A percentile compares a stretch with the other conserved stretches of the same genome.
phyloP scores from a whole-genome alignment of 148 eudicot genomes.

The Drosera capensis region DNA sequence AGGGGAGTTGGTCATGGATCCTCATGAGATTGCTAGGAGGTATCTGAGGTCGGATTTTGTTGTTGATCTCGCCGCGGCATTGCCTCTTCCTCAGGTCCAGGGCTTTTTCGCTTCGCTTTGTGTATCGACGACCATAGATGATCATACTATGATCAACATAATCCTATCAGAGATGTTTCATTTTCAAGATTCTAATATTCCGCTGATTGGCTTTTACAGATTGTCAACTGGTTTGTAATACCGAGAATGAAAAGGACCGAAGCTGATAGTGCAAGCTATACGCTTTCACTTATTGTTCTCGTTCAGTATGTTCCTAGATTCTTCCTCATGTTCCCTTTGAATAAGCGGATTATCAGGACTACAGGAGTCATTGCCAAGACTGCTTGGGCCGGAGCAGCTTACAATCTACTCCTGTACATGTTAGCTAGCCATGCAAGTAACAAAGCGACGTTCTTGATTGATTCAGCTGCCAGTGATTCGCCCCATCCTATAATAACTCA shows the following conservation, averaged over 20 bases:
- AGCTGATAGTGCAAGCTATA: slow-evolving; percentile 50
- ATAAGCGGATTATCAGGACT: slow-evolving; percentile 56
- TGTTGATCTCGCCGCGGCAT: too few species aligned
- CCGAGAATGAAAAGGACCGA: slow-evolving; percentile 32
- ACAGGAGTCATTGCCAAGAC: slow-evolving; percentile 82
- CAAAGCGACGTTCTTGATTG: background rate
- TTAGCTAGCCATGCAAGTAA: slow-evolving; percentile 84
- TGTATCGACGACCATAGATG: too few species aligned
- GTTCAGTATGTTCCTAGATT: slow-evolving; percentile 74
- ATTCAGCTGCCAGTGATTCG: background rate
- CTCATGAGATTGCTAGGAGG: too few species aligned
- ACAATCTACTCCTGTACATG: slow-evolving; percentile 77
- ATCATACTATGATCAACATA: too few species aligned
- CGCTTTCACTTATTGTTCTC: slow-evolving; percentile 62
- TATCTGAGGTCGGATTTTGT: too few species aligned
- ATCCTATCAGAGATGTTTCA: too few species aligned
- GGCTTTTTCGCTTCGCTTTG: too few species aligned
- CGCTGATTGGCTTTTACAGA: slow-evolving; percentile 22
- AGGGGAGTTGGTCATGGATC: too few species aligned
- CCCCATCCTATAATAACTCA: too few species aligned
- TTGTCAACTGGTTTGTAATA: slow-evolving; percentile 58
- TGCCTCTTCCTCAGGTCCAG: too few species aligned
- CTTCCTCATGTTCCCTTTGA: slow-evolving; percentile 69
- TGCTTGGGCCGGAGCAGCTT: slow-evolving; percentile 94
- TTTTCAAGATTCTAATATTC: background rate